Conservation (phyloP, 345 rosid genomes). For the Lagerstroemia speciosa region DNA sequence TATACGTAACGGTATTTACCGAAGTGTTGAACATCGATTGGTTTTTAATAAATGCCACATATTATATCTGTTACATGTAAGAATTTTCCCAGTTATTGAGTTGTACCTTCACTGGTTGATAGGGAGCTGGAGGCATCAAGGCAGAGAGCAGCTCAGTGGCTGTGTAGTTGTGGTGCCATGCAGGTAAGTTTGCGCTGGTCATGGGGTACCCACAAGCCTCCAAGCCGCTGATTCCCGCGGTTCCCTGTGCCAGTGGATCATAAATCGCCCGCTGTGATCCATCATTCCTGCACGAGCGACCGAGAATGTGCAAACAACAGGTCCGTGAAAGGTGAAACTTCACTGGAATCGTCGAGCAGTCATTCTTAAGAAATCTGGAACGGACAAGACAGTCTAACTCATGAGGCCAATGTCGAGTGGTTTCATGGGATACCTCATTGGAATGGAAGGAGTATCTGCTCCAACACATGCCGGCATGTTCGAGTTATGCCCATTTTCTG, state of each 20-base stretch:
- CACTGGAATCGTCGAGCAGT: neutral
- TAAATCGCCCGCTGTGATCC: neutral
- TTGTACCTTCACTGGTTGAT: neutral
- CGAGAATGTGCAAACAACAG: too few relatives aligned
- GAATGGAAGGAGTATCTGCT: constrained; percentile 1
- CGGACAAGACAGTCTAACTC: neutral
- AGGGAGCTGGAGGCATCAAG: constrained; percentile 4
- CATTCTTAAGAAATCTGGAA: too few relatives aligned
- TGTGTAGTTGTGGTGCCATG: constrained; percentile 4
- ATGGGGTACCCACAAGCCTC: constrained; percentile 6
- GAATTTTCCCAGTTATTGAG: neutral
- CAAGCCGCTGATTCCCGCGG: neutral
- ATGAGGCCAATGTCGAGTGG: neutral
- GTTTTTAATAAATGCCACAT: too few relatives aligned
- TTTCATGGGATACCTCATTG: neutral
- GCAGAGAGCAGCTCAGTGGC: neutral
- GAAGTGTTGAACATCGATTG: too few relatives aligned
- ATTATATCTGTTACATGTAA: too few relatives aligned
- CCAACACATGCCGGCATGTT: constrained; percentile 1
- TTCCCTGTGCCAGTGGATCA: neutral
- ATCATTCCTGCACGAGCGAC: neutral
- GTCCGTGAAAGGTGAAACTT: too few relatives aligned
- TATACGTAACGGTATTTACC: too few relatives aligned
- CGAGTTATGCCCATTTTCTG: constrained; percentile 3
- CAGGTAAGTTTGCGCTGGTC: neutral